Evolutionary conservation across 345 rosid species (phyloP), one percentile per base, ranked within the genome.

Genomic region (Citrus sp.): DNA sequence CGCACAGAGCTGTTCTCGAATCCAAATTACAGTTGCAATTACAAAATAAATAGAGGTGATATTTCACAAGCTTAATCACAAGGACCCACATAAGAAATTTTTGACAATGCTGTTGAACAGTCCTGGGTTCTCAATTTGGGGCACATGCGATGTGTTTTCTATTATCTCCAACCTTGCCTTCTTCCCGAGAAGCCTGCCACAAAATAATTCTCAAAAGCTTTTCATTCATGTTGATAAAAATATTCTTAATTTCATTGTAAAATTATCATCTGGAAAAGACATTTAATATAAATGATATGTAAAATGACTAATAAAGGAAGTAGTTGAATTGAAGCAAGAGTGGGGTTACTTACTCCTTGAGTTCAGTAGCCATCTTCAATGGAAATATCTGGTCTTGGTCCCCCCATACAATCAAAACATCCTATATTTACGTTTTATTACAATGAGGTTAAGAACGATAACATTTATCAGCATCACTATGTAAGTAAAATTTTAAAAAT

Each of bases 401-500:
- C 84, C 99, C 99, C 99, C 99, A 95, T 0, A 95, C 66, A 54
- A 95, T 22, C 71, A 93, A 67, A 7, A 91, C 93, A 64, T 92
- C 93, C 99, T 95, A 9, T 0, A 0, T 2, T 6, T 3, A 40
- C 18, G 51, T 46, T 46, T 46, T 3, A 13, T 46, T 12, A 46
- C 18, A 46, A 46, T 13, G 51, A 46, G 1, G 51, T 46, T 46
- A 46, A 42, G 13, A 46, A 46, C 18, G 42, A 38, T 38, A 46
- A 3, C 51, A 46, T 46, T 0, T 12, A 46, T 46, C 51, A 42
- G 51, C 51, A 42, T 42, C 51, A 10, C 9, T 42, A 0, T 46
- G 51, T 13, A 1, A 3, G 51, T 46, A 13, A 13, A 46, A 46
- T 3, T 10, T 13, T 42, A 42, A 38, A 38, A 38, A 38, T 38